Base-by-base conservation (phyloP, 2,329 filamentous ascomycete genomes). In the Corinectria fuckeliana region DNA sequence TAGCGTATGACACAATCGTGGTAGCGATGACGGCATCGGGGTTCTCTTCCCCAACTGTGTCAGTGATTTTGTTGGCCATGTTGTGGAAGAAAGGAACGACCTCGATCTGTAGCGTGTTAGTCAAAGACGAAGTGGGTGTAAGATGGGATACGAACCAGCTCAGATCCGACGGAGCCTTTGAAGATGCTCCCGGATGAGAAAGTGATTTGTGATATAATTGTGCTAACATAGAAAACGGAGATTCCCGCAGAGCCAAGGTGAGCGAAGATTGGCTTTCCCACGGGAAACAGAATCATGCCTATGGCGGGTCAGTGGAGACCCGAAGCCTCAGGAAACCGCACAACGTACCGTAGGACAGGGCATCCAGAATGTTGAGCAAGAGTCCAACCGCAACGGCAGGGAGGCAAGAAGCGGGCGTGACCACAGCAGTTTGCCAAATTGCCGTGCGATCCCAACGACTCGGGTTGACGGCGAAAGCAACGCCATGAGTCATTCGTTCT, bases 11-110 rank as follows among this genome's bases (percentile, higher is more conserved):
- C 2, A 93, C 88, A 69, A 99, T 97, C 2, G 94, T 97, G 0
- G 95, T 99, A 26, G 95, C 93, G 64, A 97, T 90, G 45, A 99
- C 90, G 3, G 92, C 91, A 68, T 95, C 89, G 1, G 91, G 88
- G 23, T 95, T 88, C 18, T 93, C 88, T 62, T 90, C 86, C 14
- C 94, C 92, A 64, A 99, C 88, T 41, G 85, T 82, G 13, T 82
- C 81, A 65, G 95, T 88, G 72, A 98, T 97, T 26, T 90, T 94
- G 63, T 89, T 88, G 1, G 95, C 93, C 94, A 99, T 99, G 71
- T 94, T 96, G 78, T 99, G 95, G 74, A 99, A 98, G 78, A 99
- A 99, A 0, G 94, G 95, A 1, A 99, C 94, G 1, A 98, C 94
- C 78, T 99, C 95, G 66, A 98, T 99, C 86, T 90, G 62, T 18